A percentile compares a stretch with the other conserved stretches of the same genome.
These are phyloP conservation scores for Kodamaea kaohsiungensis DNA, from an alignment of 805 yeast species.

Conservation along the genomic window DNA sequence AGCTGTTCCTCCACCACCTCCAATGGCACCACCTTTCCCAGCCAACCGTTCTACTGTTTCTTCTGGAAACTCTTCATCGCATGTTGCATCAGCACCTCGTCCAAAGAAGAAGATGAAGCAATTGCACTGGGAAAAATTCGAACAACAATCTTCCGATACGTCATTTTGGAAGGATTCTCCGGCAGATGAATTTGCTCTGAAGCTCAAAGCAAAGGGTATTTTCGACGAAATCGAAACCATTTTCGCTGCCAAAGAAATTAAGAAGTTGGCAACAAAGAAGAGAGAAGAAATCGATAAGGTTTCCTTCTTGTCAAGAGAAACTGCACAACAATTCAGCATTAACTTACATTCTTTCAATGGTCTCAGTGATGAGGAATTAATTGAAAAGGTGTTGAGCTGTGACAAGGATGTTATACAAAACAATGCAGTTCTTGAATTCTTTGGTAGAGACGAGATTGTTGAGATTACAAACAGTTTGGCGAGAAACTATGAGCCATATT, in stretches of 20 bases:
- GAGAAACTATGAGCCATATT: conserved; percentile 63
- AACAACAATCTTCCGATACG: conserved; percentile 45
- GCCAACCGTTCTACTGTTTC: conserved; percentile 14
- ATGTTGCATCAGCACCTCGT: conserved; percentile 52
- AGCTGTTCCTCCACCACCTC: conserved; percentile 22
- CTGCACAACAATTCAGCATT: conserved; percentile 79
- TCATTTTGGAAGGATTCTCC: conserved; percentile 64
- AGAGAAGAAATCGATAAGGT: conserved; percentile 48
- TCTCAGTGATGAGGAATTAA: conserved; percentile 54
- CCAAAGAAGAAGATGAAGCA: conserved; percentile 68
- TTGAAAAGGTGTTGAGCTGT: conserved; percentile 58
- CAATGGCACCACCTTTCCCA: conserved; percentile 24
- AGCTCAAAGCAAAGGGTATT: conserved; percentile 59
- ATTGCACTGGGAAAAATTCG: conserved; percentile 80
- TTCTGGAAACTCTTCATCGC: conserved; percentile 23
- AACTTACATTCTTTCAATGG: conserved; percentile 65
- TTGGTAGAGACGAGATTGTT: conserved; percentile 62
- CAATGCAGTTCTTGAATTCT: conserved; percentile 64
- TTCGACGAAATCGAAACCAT: conserved; percentile 62
- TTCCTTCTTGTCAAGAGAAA: conserved; percentile 64
- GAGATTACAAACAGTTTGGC: conserved; percentile 59
- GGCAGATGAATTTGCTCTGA: conserved; percentile 45
- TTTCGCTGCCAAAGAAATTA: conserved; percentile 58
- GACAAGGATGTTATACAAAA: conserved; percentile 55
- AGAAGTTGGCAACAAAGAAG: conserved; percentile 44